Conservation (phyloP, 1,284 basidiomycete genomes). For the Moesziomyces aphidis region DNA sequence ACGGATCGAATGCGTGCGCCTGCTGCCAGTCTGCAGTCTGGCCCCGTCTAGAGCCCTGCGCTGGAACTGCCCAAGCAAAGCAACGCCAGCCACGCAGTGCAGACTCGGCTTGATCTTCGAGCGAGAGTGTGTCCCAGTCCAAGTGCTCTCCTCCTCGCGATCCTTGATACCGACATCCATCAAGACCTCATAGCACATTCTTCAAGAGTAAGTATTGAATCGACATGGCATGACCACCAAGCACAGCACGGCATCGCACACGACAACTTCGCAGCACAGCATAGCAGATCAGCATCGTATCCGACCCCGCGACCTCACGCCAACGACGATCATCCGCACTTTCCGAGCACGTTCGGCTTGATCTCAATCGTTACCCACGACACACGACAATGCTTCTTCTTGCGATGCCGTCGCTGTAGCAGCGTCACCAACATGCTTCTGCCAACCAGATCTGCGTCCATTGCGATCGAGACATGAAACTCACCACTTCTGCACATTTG, state of each 20-base stretch:
- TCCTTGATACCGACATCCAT: conserved; percentile 51
- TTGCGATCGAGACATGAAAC: conserved; percentile 10
- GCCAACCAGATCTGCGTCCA: neutral
- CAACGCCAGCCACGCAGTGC: neutral
- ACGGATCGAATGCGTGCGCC: too few relatives aligned
- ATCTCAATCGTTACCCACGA: neutral
- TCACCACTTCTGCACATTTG: conserved; percentile 19
- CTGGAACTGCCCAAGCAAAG: neutral
- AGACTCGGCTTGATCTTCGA: neutral
- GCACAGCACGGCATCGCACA: conserved; percentile 20
- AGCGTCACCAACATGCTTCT: conserved; percentile 5
- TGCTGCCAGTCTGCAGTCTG: neutral
- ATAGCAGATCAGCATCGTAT: neutral
- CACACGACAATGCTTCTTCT: neutral
- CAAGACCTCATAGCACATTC: conserved; percentile 50
- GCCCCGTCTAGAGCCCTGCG: neutral
- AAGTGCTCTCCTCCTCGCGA: conserved; percentile 36
- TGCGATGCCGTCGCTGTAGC: conserved; percentile 9
- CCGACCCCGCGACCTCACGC: neutral
- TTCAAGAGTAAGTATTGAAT: conserved; percentile 48
- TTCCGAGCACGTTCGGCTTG: too few relatives aligned
- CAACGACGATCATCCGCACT: neutral
- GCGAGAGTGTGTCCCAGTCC: conserved; percentile 11
- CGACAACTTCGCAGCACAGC: conserved; percentile 2
- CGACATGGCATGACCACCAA: conserved; percentile 18